phyloP scores from a whole-genome alignment of 2,329 filamentous ascomycete species.

The Calonectria henricotiae region DNA sequence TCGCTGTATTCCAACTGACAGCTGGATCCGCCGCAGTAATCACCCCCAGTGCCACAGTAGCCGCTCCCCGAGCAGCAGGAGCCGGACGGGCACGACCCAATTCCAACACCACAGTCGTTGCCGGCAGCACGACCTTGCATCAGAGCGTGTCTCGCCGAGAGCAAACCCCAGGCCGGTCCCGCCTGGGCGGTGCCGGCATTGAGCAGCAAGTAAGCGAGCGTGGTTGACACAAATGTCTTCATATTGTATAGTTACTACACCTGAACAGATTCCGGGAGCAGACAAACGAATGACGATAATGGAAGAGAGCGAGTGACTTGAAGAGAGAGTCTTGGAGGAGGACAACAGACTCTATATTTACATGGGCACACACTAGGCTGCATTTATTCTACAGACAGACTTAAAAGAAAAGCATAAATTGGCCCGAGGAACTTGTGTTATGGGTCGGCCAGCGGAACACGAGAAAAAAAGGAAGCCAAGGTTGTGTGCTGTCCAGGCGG shows the following conservation, averaged over 20 bases:
- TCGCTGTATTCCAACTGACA: constrained; percentile 62
- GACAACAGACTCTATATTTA: constrained; percentile 48
- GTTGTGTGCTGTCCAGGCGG: constrained; percentile 34
- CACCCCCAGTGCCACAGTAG: constrained; percentile 57
- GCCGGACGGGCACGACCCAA: constrained; percentile 56
- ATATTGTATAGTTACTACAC: constrained; percentile 35
- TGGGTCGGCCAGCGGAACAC: constrained; percentile 44
- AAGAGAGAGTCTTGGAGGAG: constrained; percentile 37
- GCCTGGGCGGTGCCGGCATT: constrained; percentile 43
- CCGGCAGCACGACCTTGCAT: constrained; percentile 46
- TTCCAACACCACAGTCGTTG: constrained; percentile 56
- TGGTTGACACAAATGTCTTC: constrained; percentile 41
- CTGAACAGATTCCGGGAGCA: constrained; percentile 9
- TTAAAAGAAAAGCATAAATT: constrained; percentile 27
- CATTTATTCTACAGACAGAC: constrained; percentile 30
- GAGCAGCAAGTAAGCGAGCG: constrained; percentile 44
- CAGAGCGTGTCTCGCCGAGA: constrained; percentile 39
- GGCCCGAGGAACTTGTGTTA: constrained; percentile 23
- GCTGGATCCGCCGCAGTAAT: constrained; percentile 58
- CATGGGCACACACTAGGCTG: constrained; percentile 38
- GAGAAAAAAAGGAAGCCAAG: constrained; percentile 41
- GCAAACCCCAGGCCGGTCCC: constrained; percentile 41
- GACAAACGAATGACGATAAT: constrained; percentile 41
- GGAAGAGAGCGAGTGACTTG: constrained; percentile 30
- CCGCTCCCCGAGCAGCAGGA: constrained; percentile 59